A percentile compares a stretch with the other conserved stretches of the same genome.
Conservation (phyloP, 108 stramenopile genomes). For the Conticribra weissflogii region DNA sequence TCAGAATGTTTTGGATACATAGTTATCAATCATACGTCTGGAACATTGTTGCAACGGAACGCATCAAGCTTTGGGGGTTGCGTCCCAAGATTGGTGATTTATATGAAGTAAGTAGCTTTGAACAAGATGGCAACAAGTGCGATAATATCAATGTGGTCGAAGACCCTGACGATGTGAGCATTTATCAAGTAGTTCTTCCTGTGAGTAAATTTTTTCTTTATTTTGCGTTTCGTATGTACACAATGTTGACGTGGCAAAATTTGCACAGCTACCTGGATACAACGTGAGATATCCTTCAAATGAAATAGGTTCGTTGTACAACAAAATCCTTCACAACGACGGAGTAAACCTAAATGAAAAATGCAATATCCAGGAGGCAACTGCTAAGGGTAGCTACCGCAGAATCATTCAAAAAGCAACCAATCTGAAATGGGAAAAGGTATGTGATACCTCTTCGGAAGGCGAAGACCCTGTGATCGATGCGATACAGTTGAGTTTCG, state of each 20-base stretch:
- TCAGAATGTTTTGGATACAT: constrained; percentile 78
- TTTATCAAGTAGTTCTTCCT: constrained; percentile 74
- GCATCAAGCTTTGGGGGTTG: constrained; percentile 57
- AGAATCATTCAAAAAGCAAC: constrained; percentile 52
- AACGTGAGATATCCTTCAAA: constrained; percentile 70
- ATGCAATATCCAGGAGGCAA: constrained; percentile 54
- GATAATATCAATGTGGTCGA: constrained; percentile 19
- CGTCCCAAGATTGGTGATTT: constrained; percentile 68
- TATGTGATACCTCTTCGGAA: constrained; percentile 12
- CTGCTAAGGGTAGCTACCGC: constrained; percentile 82
- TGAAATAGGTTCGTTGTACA: constrained; percentile 64
- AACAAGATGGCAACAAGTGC: constrained; percentile 21
- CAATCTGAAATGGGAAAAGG: constrained; percentile 41
- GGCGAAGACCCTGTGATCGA: constrained; percentile 26
- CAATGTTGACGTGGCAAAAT: not conserved
- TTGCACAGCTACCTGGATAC: constrained; percentile 61
- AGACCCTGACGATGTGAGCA: constrained; percentile 33
- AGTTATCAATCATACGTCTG: constrained; percentile 53
- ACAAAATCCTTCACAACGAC: constrained; percentile 55
- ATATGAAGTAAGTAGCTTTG: constrained; percentile 21
- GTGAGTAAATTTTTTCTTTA: constrained; percentile 6
- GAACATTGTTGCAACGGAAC: constrained; percentile 46
- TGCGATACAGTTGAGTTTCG: constrained; percentile 54
- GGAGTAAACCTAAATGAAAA: constrained; percentile 59
- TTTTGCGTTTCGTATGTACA: not conserved